Base-by-base conservation (phyloP, 2,329 filamentous ascomycete genomes). In the Sclerotinia nivalis region DNA sequence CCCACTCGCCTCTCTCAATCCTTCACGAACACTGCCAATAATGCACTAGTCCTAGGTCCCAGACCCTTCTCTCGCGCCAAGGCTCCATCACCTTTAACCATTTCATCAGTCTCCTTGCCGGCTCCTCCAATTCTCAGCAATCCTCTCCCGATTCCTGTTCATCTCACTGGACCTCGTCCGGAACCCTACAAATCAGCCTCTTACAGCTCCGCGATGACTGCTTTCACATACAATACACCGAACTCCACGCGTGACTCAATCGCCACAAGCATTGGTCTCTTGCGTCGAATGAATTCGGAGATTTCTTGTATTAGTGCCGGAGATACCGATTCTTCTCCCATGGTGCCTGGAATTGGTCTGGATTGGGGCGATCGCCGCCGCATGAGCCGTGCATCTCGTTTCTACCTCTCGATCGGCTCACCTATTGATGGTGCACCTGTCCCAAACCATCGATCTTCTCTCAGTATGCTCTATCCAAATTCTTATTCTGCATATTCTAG, bases 81-180 rank as follows among this genome's bases (percentile, higher is more conserved):
- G 12, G 71, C 70, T 50, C 60, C 72, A 2, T 65, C 47, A 9
- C 72, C 68, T 20, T 66, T 59, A 31, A 22, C 34, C 28, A 52
- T 50, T n/a, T 59, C 61, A 52, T 71, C 64, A 2, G 58, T 62
- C 2, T 58, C 71, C 6, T 65, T 59, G 3, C 71, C 73, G 0
- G 73, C 72, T 4, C 72, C 71, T 12, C 74, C 75, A 4, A 15
- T 75, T 18, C 70, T 76, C 9, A 75, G 73, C 3, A 12, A 34
- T 22, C 47, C 67, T 10, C 50, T 74, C 12, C 71, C 73, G 6
- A 66, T 65, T 28, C 72, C 73, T 50, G 65, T 69, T 0, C 72
- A 75, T 40, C 71, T 76, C 5, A 74, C 65, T 0, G 74, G 73
- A 1, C 73, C 73, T 0, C 70, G 73, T 18, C 45, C 70, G 6